Percentiles rank a stretch among this genome's conserved stretches.
Evolutionary conservation across 140 eudicot species (phyloP).

Genomic region (Ambrosia hybrid): DNA sequence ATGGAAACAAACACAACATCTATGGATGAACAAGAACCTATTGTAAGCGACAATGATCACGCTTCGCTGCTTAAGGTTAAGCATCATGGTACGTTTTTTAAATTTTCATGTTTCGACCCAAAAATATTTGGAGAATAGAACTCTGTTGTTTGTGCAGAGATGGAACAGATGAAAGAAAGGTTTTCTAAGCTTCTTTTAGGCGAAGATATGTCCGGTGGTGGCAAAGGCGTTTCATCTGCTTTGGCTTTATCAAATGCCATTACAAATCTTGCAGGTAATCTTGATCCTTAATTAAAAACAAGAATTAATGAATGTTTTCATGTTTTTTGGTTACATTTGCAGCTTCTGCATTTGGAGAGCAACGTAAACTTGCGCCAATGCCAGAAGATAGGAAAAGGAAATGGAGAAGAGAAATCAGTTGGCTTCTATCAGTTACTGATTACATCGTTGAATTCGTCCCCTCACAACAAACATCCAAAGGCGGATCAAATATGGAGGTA

Average conservation of each 20-base stretch:
- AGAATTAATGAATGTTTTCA: neutral
- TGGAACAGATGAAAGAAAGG: conserved; percentile 55
- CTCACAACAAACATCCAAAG: conserved; percentile 41
- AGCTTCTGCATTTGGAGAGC: conserved; percentile 56
- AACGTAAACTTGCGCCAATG: conserved; percentile 54
- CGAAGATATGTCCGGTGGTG: conserved; percentile 65
- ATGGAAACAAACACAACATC: neutral
- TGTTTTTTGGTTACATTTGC: neutral
- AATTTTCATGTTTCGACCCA: conserved; percentile 2
- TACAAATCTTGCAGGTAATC: conserved; percentile 59
- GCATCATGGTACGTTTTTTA: conserved; percentile 20
- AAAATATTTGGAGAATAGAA: neutral
- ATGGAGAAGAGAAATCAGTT: conserved; percentile 51
- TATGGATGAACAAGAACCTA: conserved; percentile 26
- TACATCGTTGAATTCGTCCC: conserved; percentile 51
- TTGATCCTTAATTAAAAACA: neutral
- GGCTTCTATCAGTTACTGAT: conserved; percentile 50
- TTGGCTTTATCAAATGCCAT: conserved; percentile 56
- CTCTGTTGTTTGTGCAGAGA: conserved; percentile 26
- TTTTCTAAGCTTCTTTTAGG: conserved; percentile 53
- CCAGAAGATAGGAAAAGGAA: conserved; percentile 42
- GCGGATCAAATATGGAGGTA: conserved; percentile 49
- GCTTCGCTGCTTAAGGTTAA: conserved; percentile 20
- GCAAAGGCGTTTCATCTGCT: conserved; percentile 61
- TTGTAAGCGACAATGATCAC: conserved; percentile 3